A percentile compares a stretch with the other conserved stretches of the same genome.
Conservation (phyloP, 345 rosid species). For the Nasturtium officinale region DNA sequence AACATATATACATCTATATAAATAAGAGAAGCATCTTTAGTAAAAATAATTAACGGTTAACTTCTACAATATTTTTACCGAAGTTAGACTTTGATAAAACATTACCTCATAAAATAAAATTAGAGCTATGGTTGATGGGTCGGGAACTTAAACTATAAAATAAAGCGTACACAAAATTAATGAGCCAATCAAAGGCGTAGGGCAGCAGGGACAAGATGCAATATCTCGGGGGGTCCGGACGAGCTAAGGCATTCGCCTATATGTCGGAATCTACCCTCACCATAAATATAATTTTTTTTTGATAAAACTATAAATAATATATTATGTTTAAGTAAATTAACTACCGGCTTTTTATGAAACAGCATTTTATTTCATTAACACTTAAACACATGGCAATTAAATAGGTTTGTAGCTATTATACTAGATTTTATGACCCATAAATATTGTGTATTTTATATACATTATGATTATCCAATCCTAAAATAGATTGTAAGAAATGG, state of each 20-base stretch:
- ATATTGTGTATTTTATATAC: background rate
- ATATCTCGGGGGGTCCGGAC: slow-evolving; percentile 18
- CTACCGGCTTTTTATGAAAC: background rate
- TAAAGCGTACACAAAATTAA: background rate
- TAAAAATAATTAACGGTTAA: no score
- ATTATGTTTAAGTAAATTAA: background rate
- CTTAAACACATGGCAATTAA: background rate
- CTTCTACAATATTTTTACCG: no score
- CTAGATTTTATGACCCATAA: background rate
- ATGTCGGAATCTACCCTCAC: slow-evolving; percentile 2
- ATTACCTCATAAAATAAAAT: no score
- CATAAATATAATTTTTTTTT: no score
- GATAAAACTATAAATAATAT: no score
- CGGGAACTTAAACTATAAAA: no score
- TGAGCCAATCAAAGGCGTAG: background rate
- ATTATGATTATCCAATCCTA: background rate
- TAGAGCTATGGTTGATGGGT: no score
- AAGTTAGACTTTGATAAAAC: no score
- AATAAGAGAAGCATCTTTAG: no score
- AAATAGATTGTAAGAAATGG: no score
- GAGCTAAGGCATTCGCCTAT: slow-evolving; percentile 22
- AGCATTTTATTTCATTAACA: background rate
- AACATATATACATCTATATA: no score
- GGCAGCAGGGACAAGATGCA: slow-evolving; percentile 30
- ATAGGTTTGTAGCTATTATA: background rate